Evolutionary conservation across 2,329 filamentous ascomycete species (phyloP), one percentile per base, ranked within the genome.

Genomic region (Trichoderma arundinaceum): DNA sequence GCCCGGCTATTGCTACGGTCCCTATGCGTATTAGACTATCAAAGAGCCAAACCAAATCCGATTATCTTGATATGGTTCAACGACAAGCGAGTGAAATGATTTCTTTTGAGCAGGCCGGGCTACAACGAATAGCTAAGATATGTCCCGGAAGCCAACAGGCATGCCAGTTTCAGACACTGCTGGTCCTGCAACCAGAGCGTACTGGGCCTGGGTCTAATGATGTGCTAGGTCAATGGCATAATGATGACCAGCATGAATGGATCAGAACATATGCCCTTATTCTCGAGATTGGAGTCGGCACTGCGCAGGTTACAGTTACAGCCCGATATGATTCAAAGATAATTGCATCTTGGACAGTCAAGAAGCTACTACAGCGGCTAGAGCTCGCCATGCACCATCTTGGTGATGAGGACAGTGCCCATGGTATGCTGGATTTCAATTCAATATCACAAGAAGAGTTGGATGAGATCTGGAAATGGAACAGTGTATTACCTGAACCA

Each of bases 1-100:
- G 68, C 0, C 71, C 72, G 4, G 69, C 70, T 1, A 72, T 74
- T n/a, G 65, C 69, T 6, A 71, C 68, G 1, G 63, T 73, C 0
- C 72, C 70, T 12, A 17, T 66, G 9, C 48, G 64, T 6, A 56
- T 66, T 1, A 43, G 19, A 13, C 1, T 51, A 9, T 13, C 28
- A 12, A 19, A n/a, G 7, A 10, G 32, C 9, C 28, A 62, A 7
- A 46, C 7, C 4, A 19, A 62, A 12, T 39, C 17, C 1, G 57
- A 61, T 1, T 66, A 49, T 12, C 51, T 66, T n/a, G 9, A 22
- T 7, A 51, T 28, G n/a, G 41, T 66, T 0, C 64, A 66, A 32
- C 22, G 32, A 17, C 56, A 66, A 12, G 56, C 38, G 2, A 54
- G 28, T 10, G 56, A 61, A 12, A 66, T 66, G 56, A 61, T 61